phyloP scores from a whole-genome alignment of 2,329 filamentous ascomycete genomes.

The Stemphylium beticola region DNA sequence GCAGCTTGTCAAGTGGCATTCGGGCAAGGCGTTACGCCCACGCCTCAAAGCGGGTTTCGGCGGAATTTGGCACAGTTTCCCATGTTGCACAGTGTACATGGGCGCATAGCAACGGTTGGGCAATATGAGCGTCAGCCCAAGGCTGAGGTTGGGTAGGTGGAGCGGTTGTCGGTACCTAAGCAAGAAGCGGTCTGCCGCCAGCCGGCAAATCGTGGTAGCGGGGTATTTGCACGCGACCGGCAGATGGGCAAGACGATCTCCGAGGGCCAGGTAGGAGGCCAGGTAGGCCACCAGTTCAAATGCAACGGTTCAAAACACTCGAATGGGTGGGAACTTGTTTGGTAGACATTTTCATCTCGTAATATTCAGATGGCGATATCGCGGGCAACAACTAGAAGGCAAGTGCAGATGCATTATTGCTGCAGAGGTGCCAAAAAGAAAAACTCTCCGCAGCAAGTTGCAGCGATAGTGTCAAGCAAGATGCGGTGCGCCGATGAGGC shows the following conservation, averaged over 20 bases:
- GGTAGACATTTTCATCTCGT: conserved; percentile 15
- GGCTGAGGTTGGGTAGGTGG: conserved; percentile 12
- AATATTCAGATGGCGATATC: conserved; percentile 12
- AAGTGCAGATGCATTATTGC: conserved; percentile 16
- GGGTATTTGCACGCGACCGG: conserved; percentile 17
- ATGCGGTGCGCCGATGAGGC: conserved; percentile 17
- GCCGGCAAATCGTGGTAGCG: conserved; percentile 17
- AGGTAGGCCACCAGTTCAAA: conserved; percentile 1
- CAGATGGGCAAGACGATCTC: conserved; percentile 14
- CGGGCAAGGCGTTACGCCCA: conserved; percentile 16
- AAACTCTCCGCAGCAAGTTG: conserved; percentile 12
- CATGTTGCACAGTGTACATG: background rate
- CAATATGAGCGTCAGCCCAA: conserved; percentile 27
- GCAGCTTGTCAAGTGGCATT: conserved; percentile 13
- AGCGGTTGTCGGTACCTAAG: conserved; percentile 5
- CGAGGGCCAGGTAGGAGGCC: background rate
- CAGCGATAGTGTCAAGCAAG: conserved; percentile 30
- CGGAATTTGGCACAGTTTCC: conserved; percentile 23
- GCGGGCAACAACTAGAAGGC: conserved; percentile 3
- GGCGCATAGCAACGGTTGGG: conserved; percentile 33
- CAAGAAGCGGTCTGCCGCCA: conserved; percentile 19
- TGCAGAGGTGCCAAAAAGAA: conserved; percentile 21
- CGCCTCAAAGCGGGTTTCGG: conserved; percentile 20
- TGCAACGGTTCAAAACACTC: conserved; percentile 1
- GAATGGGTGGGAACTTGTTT: background rate